Evolutionary conservation across 495 filamentous ascomycete species (phyloP).

Genomic region (Tuber calosporum): DNA sequence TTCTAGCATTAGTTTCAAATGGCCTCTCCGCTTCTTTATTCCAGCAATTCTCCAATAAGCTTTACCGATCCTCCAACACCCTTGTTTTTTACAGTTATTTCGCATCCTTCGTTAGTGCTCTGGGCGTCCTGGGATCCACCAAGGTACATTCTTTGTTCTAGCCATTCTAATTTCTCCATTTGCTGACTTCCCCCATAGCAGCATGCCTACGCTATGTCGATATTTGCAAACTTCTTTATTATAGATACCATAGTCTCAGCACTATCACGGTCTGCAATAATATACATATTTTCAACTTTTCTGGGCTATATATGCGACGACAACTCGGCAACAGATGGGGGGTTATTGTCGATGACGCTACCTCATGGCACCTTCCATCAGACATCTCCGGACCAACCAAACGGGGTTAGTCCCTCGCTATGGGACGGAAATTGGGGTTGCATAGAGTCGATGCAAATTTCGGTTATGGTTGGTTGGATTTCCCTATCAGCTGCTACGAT

Average conservation of each 20-base stretch:
- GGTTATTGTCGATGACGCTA: conserved; percentile 20
- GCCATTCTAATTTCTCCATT: conserved; percentile 13
- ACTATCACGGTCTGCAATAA: conserved; percentile 14
- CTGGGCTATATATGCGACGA: conserved; percentile 13
- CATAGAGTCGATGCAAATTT: conserved; percentile 24
- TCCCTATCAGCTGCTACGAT: conserved; percentile 18
- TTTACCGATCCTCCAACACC: conserved; percentile 16
- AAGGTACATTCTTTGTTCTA: conserved; percentile 21
- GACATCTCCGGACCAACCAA: conserved; percentile 9
- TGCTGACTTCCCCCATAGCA: conserved; percentile 23
- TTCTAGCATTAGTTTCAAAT: conserved; percentile 28
- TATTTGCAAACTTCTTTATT: conserved; percentile 31
- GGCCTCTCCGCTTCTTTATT: conserved; percentile 28
- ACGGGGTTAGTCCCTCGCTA: not conserved
- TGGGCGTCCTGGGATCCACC: conserved; percentile 20
- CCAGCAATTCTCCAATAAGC: conserved; percentile 23
- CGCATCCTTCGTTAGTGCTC: conserved; percentile 16
- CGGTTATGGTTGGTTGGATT: conserved; percentile 15
- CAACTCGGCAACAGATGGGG: not conserved
- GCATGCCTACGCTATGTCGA: conserved; percentile 20
- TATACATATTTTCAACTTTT: conserved; percentile 25
- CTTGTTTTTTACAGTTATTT: conserved; percentile 27
- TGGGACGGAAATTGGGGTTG: conserved; percentile 11
- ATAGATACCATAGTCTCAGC: conserved; percentile 21
- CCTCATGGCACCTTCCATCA: conserved; percentile 18